Conservation (phyloP, 805 yeast genomes). For the Zygosaccharomyces bisporus region DNA sequence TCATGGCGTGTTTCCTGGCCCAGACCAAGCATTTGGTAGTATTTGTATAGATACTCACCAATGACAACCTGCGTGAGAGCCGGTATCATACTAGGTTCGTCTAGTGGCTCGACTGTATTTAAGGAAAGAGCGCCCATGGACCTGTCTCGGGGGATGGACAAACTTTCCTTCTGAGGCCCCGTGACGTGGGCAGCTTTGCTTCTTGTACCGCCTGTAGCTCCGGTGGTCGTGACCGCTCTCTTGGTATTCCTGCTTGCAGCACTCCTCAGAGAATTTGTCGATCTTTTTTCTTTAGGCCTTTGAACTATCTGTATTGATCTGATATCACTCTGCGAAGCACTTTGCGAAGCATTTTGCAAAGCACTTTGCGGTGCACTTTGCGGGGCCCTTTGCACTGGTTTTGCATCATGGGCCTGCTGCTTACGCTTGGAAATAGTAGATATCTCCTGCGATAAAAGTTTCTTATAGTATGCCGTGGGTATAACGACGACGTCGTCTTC, state of each 20-base stretch:
- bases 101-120: constrained; percentile 59
- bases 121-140: constrained; percentile 38
- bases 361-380: neutral
- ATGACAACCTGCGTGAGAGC: constrained; percentile 89
- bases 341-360: constrained; percentile 32
- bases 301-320: neutral
- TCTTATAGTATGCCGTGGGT: constrained; percentile 61
- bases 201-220: constrained; percentile 20
- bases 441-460: constrained; percentile 45
- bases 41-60: constrained; percentile 86
- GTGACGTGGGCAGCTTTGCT: constrained; percentile 10
- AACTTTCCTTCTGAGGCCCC: neutral
- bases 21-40: constrained; percentile 71
- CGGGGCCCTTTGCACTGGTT: constrained; percentile 41
- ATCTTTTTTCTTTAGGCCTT: neutral
- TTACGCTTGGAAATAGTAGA: constrained; percentile 3
- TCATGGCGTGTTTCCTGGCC: constrained; percentile 78
- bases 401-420: constrained; percentile 38
- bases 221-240: neutral
- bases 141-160: constrained; percentile 9
- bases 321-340: neutral
- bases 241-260: neutral
- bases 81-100: constrained; percentile 70
- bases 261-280: constrained; percentile 1
- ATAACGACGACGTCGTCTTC: constrained; percentile 54